These are phyloP conservation scores for Panicum miliaceum DNA, from an alignment of 176 grass and related monocot species.

Conservation along the genomic window DNA sequence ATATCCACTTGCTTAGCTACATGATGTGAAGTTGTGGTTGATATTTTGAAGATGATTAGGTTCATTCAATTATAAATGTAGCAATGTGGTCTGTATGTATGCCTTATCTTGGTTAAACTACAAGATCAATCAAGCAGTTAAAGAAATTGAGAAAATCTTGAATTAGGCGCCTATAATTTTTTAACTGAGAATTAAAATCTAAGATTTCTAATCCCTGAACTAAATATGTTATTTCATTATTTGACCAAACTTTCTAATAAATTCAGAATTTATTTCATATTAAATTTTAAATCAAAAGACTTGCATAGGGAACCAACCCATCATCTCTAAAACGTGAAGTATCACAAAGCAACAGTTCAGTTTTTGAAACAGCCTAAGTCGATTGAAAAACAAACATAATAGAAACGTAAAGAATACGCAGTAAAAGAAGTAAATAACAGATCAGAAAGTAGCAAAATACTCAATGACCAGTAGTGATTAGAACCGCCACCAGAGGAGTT, in stretches of 20 bases:
- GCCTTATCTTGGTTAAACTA: neutral
- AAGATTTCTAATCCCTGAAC: neutral
- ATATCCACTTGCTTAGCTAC: constrained; percentile 25
- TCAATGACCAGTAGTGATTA: neutral
- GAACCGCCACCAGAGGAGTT: neutral
- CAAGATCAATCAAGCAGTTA: neutral
- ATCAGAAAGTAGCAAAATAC: constrained; percentile 10
- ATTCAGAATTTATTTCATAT: neutral
- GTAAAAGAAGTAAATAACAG: constrained; percentile 5
- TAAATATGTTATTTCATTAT: neutral
- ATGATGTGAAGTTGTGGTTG: constrained; percentile 20
- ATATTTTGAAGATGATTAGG: constrained; percentile 24
- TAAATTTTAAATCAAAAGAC: constrained; percentile 1
- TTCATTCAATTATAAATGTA: constrained; percentile 23
- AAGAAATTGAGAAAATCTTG: neutral
- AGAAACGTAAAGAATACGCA: neutral
- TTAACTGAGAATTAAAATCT: neutral
- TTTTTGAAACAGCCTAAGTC: neutral
- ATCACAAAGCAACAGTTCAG: neutral
- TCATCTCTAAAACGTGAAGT: neutral
- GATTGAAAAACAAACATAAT: neutral
- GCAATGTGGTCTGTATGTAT: constrained; percentile 10
- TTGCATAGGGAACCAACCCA: neutral
- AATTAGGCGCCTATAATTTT: neutral
- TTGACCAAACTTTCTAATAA: neutral